Evolutionary conservation across 2,329 filamentous ascomycete genomes (phyloP), one percentile per base, ranked within the genome.

Genomic region (Aspergillus sp.): DNA sequence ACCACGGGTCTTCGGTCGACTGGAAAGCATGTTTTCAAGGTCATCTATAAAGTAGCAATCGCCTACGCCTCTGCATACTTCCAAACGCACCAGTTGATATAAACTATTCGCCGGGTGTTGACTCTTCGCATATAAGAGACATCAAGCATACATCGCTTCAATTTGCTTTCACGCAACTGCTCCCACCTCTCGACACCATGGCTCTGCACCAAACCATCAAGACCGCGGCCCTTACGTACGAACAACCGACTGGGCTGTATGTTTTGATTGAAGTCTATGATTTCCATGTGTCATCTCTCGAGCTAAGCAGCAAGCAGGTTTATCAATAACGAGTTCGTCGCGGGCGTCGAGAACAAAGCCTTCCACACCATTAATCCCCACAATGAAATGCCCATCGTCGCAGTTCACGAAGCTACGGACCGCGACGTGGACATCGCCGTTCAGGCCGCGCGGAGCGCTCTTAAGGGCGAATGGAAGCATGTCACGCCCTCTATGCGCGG

Each of bases 281-380:
- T 3, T 24, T 11, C 4, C 6, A n/a, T 12, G 8, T 20, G 6
- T 2, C 15, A 16, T 4, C 6, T 20, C 14, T 29, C 6, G 13
- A 11, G 26, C 15, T 29, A 35, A 30, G 8, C 36, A 28, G n/a
- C 16, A 16, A 24, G 8, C 42, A 47, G 46, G 22, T 58, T 57
- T 43, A 58, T 58, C 42, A 57, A 58, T 35, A 49, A 49, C 20
- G 48, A 58, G 32, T 58, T 54, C 37, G 38, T 51, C 26, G 45
- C 46, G 27, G 49, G 47, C 8, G 37, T 35, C 8, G 45, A 48
- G 4, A 47, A 45, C 30, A 51, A 56, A 33, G 55, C 48, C 12
- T 53, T 57, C 42, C 48, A 55, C 27, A 44, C 50, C 33, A 49
- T 52, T 37, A 56, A 58, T 33, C 54, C 53, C 2, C 32, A 46